Base-by-base conservation (phyloP, 73 alveolate species). In the Paramecium sonneborni region DNA sequence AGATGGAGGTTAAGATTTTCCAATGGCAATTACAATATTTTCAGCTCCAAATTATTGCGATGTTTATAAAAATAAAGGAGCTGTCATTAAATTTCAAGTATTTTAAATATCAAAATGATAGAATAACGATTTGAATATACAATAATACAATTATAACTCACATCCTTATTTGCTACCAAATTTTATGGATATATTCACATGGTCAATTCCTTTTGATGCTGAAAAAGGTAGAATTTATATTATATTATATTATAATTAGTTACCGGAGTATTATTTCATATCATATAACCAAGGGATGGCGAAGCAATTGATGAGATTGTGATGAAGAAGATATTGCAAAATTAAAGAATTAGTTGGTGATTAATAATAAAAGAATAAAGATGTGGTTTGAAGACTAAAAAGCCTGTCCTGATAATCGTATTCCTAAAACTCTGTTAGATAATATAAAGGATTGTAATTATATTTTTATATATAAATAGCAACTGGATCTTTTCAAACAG, bases 21-120 rank as follows among this genome's bases (percentile, higher is more conserved):
- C 99, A 15, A 86, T 88, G 72, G 99, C 96, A 5, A 96, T 96
- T 30, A 96, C 99, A 4, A 92, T 96, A 15, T 96, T 96, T 87
- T 96, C 98, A 24, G 99, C 99, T 0, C 98, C 99, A 38, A 96
- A 96, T 67, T 96, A 96, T 70, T 96, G 98, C 76, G 98, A 97
- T 48, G 94, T 35, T 35, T 96, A 96, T 85, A 95, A 93, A 5
- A 96, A 96, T 76, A 96, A 95, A 88, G 99, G 98, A 9, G 96
- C 98, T 15, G 96, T 96, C 1, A 76, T 96, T 38, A 96, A 34
- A 52, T 94, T 88, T 88, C 90, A 92, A 21, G 86, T 70, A 58
- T 70, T 15, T 2, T 28, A 32, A 7, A 32, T 18, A 21, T 3
- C 37, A 28, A 18, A 3, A 35, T 6, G 6, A 28, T 28, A 70